Evolutionary conservation across 2,329 filamentous ascomycete genomes (phyloP).

Genomic region (Fusarium verrucosum): DNA sequence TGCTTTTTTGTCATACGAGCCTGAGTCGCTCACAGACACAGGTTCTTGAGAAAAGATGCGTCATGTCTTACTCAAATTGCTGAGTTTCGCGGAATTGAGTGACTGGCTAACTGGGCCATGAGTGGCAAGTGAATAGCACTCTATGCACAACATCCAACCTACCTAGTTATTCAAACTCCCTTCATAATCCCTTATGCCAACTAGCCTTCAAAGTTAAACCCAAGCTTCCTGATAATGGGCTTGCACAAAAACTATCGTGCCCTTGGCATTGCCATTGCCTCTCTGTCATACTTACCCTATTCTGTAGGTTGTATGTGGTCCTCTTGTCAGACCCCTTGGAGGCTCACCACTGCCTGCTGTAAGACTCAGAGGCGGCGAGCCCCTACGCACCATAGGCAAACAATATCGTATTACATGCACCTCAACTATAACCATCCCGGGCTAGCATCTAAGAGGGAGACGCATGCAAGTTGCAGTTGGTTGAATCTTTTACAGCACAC

Average conservation of each 20-base stretch:
- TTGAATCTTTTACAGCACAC: neutral
- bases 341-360: slow-evolving; percentile 31
- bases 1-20: slow-evolving; percentile 38
- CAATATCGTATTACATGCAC: neutral
- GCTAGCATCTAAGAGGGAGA: neutral
- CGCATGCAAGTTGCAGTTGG: neutral
- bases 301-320: slow-evolving; percentile 3
- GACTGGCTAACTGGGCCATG: neutral
- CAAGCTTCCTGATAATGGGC: neutral
- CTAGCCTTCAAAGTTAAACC: neutral
- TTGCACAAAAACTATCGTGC: neutral
- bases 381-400: neutral
- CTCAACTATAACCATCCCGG: neutral
- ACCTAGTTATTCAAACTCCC: slow-evolving; percentile 1
- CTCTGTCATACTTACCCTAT: slow-evolving; percentile 9
- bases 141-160: slow-evolving; percentile 15
- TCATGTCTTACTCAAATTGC: slow-evolving; percentile 31
- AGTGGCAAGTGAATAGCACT: slow-evolving; percentile 22
- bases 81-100: neutral
- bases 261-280: neutral
- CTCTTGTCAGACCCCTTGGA: slow-evolving; percentile 9
- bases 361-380: slow-evolving; percentile 20
- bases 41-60: slow-evolving; percentile 8
- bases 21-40: slow-evolving; percentile 21
- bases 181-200: slow-evolving; percentile 17